Evolutionary conservation across 768 basidiomycete genomes (phyloP).

Genomic region (Boletus sensibilis): DNA sequence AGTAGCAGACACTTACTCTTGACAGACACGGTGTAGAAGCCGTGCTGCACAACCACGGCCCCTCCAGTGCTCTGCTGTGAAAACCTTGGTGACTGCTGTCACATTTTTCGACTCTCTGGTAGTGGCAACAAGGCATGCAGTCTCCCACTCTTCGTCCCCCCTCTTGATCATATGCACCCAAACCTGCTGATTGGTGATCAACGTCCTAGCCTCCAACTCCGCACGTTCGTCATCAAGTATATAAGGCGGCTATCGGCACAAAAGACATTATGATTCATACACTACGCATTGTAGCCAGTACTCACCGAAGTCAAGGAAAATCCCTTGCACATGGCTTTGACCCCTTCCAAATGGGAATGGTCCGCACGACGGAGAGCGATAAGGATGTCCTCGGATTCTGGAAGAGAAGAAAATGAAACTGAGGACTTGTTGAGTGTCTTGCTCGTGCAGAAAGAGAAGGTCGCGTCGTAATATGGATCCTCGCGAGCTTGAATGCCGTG

Average conservation of each 20-base stretch:
- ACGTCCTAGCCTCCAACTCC: slow-evolving; percentile 45
- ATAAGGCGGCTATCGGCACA: slow-evolving; percentile 53
- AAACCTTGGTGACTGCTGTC: slow-evolving; percentile 72
- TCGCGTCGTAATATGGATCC: slow-evolving; percentile 61
- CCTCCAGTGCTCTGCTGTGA: slow-evolving; percentile 54
- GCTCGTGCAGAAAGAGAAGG: slow-evolving; percentile 53
- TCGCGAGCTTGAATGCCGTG: slow-evolving; percentile 28
- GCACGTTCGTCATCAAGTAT: slow-evolving; percentile 43
- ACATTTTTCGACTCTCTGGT: slow-evolving; percentile 58
- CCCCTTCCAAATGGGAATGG: slow-evolving; percentile 28
- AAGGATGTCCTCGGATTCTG: slow-evolving; percentile 10
- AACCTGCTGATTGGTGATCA: slow-evolving; percentile 47
- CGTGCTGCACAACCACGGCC: slow-evolving; percentile 57
- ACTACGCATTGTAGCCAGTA: not conserved
- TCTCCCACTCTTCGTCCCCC: slow-evolving; percentile 30
- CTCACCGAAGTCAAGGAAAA: slow-evolving; percentile 64
- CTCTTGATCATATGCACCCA: slow-evolving; percentile 60
- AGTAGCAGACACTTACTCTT: slow-evolving; percentile 40
- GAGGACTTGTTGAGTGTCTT: slow-evolving; percentile 35
- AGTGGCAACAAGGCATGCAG: slow-evolving; percentile 67
- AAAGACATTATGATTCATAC: not conserved
- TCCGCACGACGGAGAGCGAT: slow-evolving; percentile 37
- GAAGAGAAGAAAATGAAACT: not conserved
- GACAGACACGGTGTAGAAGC: slow-evolving; percentile 57
- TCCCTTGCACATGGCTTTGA: slow-evolving; percentile 49